Evolutionary conservation across 805 yeast species (phyloP).

Genomic region (Sugiyamaella lignohabitans): DNA sequence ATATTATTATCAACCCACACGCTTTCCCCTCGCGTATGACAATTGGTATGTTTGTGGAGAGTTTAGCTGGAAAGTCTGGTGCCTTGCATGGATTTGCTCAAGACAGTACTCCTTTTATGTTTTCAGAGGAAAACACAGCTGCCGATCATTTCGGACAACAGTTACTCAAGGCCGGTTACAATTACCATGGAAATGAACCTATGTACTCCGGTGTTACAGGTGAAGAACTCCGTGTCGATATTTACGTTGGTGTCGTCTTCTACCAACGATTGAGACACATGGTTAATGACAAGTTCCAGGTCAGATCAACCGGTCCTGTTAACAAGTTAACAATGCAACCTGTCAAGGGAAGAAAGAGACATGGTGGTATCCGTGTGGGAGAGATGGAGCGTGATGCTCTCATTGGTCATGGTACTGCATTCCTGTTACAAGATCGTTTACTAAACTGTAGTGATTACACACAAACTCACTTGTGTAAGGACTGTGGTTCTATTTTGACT

Average conservation of each 20-base stretch:
- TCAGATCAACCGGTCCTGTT: conserved; percentile 97
- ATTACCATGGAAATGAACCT: conserved; percentile 97
- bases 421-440: conserved; percentile 86
- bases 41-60: conserved; percentile 98
- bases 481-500: conserved; percentile 86
- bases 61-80: conserved; percentile 98
- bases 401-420: conserved; percentile 97
- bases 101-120: conserved; percentile 95
- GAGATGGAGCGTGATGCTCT: conserved; percentile 99
- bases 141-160: conserved; percentile 98
- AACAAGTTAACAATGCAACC: conserved; percentile 98
- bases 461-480: conserved; percentile 81
- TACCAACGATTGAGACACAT: conserved; percentile 98
- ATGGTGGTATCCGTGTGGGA: conserved; percentile 99
- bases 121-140: conserved; percentile 86
- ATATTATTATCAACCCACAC: conserved; percentile 95
- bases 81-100: conserved; percentile 97
- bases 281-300: conserved; percentile 99
- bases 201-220: conserved; percentile 99
- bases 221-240: conserved; percentile 92
- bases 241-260: conserved; percentile 93
- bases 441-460: conserved; percentile 94
- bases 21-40: conserved; percentile 99
- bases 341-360: conserved; percentile 96
- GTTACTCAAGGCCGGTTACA: conserved; percentile 78